These are phyloP conservation scores for Cyclospora cayetanensis DNA, from an alignment of 169 alveolate genomes.

Conservation along the genomic window DNA sequence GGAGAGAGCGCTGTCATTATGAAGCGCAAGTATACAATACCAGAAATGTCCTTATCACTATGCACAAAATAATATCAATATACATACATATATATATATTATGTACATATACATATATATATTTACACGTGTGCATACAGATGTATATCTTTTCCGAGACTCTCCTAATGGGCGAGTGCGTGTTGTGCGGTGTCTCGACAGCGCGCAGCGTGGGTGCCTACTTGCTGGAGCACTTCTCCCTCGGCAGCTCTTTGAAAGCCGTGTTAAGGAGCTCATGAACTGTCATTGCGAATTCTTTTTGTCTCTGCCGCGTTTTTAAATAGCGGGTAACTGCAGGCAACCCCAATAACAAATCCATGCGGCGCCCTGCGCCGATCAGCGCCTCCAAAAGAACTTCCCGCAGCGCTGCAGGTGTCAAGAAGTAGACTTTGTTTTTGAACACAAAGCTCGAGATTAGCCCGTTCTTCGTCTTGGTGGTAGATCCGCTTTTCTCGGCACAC, in stretches of 20 bases:
- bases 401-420: neutral
- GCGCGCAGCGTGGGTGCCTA: neutral
- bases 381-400: neutral
- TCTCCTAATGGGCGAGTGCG: neutral
- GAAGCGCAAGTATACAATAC: neutral
- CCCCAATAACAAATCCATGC: slow-evolving; percentile 24
- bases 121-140: neutral
- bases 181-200: neutral
- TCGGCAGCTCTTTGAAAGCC: neutral
- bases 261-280: neutral
- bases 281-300: neutral
- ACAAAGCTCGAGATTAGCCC: neutral
- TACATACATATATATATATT: neutral
- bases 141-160: neutral
- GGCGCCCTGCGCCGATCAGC: slow-evolving; percentile 30
- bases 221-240: neutral
- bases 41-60: neutral
- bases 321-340: neutral
- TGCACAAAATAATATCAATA: neutral
- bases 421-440: neutral
- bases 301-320: neutral
- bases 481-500: slow-evolving; percentile 31
- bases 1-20: neutral
- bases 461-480: neutral
- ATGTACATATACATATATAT: neutral